These are phyloP conservation scores for Leishmania tarentolae DNA, from an alignment of 208 protist species.

Conservation along the genomic window DNA sequence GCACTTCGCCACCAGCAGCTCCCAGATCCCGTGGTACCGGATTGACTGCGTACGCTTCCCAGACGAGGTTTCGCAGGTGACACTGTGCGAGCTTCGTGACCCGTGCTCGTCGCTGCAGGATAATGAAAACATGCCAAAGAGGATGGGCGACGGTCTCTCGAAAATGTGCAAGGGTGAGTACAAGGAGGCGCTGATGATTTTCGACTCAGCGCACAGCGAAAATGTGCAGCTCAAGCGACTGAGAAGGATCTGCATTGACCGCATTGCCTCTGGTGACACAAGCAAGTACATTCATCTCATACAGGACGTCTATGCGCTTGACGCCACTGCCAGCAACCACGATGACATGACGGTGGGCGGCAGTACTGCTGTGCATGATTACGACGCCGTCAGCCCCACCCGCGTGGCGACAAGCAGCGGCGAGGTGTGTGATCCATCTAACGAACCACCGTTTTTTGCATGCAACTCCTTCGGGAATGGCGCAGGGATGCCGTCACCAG, in stretches of 20 bases:
- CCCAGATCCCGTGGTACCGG: conserved; percentile 53
- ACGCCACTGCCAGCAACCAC: conserved; percentile 8
- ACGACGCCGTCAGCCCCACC: neutral
- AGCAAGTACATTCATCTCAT: conserved; percentile 48
- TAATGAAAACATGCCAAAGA: conserved; percentile 33
- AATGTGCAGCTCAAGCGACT: conserved; percentile 52
- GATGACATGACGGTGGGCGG: conserved; percentile 12
- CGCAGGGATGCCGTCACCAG: conserved; percentile 8
- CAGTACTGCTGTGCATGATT: conserved; percentile 7
- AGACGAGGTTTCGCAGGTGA: conserved; percentile 39
- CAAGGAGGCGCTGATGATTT: conserved; percentile 31
- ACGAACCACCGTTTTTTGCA: conserved; percentile 15
- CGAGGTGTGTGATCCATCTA: conserved; percentile 8
- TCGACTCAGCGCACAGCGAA: conserved; percentile 34
- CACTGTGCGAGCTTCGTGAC: conserved; percentile 57
- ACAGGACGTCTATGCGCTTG: conserved; percentile 39
- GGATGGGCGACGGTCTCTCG: conserved; percentile 57
- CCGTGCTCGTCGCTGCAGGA: conserved; percentile 16
- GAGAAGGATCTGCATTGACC: conserved; percentile 51
- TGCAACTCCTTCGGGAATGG: conserved; percentile 17
- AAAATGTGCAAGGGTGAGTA: conserved; percentile 67
- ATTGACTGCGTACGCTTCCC: conserved; percentile 63
- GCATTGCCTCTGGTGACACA: conserved; percentile 36
- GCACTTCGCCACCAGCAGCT: conserved; percentile 42
- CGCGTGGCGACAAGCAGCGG: conserved; percentile 5